These are phyloP conservation scores for Escovopsis sp. DNA, from an alignment of 2,329 filamentous ascomycete species.

Conservation along the genomic window DNA sequence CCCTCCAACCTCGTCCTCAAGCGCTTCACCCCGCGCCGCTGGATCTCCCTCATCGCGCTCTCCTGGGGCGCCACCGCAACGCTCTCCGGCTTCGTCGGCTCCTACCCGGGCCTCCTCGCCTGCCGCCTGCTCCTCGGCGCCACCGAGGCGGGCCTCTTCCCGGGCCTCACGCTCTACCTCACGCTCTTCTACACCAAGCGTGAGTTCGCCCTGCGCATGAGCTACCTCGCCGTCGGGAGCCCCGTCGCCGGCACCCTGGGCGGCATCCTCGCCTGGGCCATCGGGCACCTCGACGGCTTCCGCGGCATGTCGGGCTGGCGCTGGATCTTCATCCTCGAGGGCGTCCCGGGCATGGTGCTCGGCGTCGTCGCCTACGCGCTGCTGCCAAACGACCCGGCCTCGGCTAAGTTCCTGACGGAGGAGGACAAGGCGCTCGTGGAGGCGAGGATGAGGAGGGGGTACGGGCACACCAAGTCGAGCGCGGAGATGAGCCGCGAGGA, in stretches of 20 bases:
- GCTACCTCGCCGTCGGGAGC: slow-evolving; percentile 57
- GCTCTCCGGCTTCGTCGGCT: slow-evolving; percentile 52
- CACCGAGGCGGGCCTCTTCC: slow-evolving; percentile 57
- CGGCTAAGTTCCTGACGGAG: slow-evolving; percentile 43
- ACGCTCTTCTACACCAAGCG: slow-evolving; percentile 64
- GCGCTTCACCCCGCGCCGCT: slow-evolving; percentile 45
- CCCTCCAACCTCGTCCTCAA: slow-evolving; percentile 52
- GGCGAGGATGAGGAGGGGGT: slow-evolving; percentile 22
- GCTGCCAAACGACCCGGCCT: slow-evolving; percentile 27
- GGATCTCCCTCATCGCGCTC: slow-evolving; percentile 49
- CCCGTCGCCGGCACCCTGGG: slow-evolving; percentile 59
- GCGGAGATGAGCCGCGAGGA: slow-evolving; percentile 40
- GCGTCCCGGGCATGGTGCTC: slow-evolving; percentile 25
- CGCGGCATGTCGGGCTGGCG: slow-evolving; percentile 53
- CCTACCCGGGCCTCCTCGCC: slow-evolving; percentile 50
- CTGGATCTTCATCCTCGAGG: slow-evolving; percentile 50
- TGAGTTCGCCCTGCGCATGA: slow-evolving; percentile 58
- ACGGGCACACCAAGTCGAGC: slow-evolving; percentile 32
- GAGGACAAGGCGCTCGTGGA: slow-evolving; percentile 53
- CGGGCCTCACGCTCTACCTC: slow-evolving; percentile 53
- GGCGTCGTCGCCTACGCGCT: slow-evolving; percentile 20
- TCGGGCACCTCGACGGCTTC: slow-evolving; percentile 57
- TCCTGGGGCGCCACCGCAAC: slow-evolving; percentile 57
- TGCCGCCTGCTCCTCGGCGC: slow-evolving; percentile 54
- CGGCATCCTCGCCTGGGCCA: slow-evolving; percentile 58